phyloP scores from a whole-genome alignment of 495 filamentous ascomycete species.

The Amphirosellinia nigrospora region DNA sequence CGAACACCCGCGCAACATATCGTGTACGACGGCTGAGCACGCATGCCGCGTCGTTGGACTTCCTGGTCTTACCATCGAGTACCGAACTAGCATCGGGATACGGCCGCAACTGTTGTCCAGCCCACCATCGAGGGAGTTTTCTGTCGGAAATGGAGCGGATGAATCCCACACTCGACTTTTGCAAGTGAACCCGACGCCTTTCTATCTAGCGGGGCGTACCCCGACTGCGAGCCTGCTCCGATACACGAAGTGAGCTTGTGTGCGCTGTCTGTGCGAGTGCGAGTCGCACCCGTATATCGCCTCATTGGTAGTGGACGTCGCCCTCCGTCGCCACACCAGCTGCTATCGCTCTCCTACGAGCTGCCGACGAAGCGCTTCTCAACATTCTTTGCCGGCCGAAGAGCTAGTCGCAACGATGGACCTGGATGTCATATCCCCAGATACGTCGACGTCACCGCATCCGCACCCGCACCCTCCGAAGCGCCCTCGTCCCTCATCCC shows the following conservation, averaged over 20 bases:
- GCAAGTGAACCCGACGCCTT: constrained; percentile 15
- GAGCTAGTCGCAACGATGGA: constrained; percentile 29
- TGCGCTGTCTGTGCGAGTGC: constrained; percentile 5
- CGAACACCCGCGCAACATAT: constrained; percentile 4
- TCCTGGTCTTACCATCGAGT: not conserved
- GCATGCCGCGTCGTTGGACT: not conserved
- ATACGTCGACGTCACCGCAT: constrained; percentile 51
- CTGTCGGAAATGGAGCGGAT: constrained; percentile 21
- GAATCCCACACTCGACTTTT: constrained; percentile 21
- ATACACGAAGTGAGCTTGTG: constrained; percentile 8
- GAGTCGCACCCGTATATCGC: not conserved
- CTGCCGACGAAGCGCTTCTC: constrained; percentile 3
- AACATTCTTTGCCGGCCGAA: not conserved
- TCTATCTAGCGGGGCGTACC: constrained; percentile 10
- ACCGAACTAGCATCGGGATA: not conserved
- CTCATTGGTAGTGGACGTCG: not conserved
- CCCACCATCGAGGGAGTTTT: not conserved
- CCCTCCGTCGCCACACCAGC: not conserved
- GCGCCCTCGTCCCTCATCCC: constrained; percentile 56
- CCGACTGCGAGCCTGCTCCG: constrained; percentile 3
- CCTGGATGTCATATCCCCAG: constrained; percentile 45
- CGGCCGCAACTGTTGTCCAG: not conserved
- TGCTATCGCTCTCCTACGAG: not conserved
- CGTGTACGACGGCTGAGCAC: constrained; percentile 12
- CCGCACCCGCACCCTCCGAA: constrained; percentile 52